Base-by-base conservation (phyloP, 2,329 filamentous ascomycete genomes). In the Capronia coronata region DNA sequence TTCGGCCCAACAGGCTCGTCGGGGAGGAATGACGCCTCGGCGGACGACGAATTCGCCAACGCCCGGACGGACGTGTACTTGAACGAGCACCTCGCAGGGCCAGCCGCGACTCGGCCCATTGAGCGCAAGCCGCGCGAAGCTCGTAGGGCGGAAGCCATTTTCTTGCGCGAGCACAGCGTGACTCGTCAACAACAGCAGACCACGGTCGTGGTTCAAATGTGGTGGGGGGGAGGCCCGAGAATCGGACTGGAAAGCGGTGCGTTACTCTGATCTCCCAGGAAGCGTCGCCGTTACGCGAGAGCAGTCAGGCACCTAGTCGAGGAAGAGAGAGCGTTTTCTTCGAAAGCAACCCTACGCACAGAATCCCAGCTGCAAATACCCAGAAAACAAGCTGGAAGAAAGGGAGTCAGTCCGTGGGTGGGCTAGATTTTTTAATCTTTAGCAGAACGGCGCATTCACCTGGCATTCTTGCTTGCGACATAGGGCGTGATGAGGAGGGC, bases 1-100 rank as follows among this genome's bases (percentile, higher is more conserved):
- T 67, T 70, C 19, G 80, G 80, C n/a, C 66, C 71, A 10, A 66
- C 55, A 16, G 80, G 79, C 70, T 83, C 80, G 61, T 79, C 72
- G 50, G 75, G 68, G 65, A 83, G 78, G 68, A 73, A 79, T 6
- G 76, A 61, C 60, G 74, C 68, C 58, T 72, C 71, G 19, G 38
- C 37, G 21, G 46, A 34, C 7, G 46, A 44, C 23, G 47, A 46
- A 29, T 47, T 53, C 29, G 54, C 52, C 13, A 57, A 35, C 11
- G 42, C 29, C 30, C 58, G 52, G 29, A 51, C 41, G 23, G 46
- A 32, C 5, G 44, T 34, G 21, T 39, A 32, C 43, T 46, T 49
- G 23, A 55, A 40, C n/a, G 46, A 22, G 13, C 40, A 44, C 32
- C 45, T 46, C n/a, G 43, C 46, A 11, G 49, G 52, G n/a, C n/a